Evolutionary conservation across 768 basidiomycete species (phyloP).

Genomic region (Podaxis sp.): DNA sequence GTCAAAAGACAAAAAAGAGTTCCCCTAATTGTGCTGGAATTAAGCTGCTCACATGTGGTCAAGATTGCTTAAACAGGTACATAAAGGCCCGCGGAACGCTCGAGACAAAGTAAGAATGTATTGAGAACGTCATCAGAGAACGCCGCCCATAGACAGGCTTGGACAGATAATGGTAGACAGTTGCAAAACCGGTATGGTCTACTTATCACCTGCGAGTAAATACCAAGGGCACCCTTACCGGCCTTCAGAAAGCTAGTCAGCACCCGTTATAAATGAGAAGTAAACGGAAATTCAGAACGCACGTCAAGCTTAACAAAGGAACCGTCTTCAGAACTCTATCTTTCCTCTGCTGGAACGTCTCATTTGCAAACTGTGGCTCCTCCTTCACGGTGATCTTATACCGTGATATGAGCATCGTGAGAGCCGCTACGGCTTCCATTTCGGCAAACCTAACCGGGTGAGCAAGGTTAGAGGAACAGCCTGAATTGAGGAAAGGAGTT

Average conservation of each 20-base stretch:
- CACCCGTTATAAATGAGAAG: not conserved
- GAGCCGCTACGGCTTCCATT: conserved; percentile 44
- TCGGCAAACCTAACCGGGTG: conserved; percentile 38
- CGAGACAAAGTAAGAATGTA: no score
- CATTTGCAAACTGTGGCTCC: conserved; percentile 44
- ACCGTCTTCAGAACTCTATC: conserved; percentile 34
- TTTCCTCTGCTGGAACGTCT: conserved; percentile 43
- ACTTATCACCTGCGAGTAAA: conserved; percentile 1
- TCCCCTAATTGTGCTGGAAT: no score
- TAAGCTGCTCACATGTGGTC: no score
- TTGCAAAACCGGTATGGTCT: not conserved
- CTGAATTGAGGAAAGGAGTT: no score
- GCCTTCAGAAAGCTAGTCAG: not conserved
- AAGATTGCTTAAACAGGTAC: no score
- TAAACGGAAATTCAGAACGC: conserved; percentile 20
- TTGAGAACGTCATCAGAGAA: no score
- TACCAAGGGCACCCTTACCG: not conserved
- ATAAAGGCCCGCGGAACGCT: no score
- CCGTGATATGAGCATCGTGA: conserved; percentile 44
- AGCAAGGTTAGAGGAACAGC: not conserved
- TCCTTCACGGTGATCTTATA: conserved; percentile 48
- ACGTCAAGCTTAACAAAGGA: conserved; percentile 29
- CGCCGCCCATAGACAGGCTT: not conserved
- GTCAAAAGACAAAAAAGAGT: no score
- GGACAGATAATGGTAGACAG: not conserved